A percentile compares a stretch with the other conserved stretches of the same genome.
These are phyloP conservation scores for Neurospora pannonica DNA, from an alignment of 495 filamentous ascomycete species.

Conservation along the genomic window DNA sequence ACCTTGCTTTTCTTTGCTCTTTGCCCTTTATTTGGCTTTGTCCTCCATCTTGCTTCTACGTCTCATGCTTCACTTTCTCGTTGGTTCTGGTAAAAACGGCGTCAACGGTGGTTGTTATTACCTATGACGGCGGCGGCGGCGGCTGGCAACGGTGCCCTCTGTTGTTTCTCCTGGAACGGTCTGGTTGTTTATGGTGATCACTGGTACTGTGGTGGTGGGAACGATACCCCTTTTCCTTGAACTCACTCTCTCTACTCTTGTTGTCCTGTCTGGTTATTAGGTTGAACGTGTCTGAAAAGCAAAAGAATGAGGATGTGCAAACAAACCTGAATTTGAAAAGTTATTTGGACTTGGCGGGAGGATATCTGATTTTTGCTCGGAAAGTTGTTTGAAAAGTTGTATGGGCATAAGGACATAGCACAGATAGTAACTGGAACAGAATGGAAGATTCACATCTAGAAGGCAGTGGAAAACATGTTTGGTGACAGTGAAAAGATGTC, in stretches of 20 bases:
- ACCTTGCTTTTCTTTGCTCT: background rate
- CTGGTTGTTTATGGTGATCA: background rate
- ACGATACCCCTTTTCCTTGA: background rate
- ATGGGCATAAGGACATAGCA: background rate
- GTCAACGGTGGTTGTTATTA: background rate
- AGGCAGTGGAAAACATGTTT: background rate
- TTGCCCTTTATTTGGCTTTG: background rate
- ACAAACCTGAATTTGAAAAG: background rate
- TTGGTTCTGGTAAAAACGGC: background rate
- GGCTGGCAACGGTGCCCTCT: background rate
- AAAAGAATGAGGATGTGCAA: background rate
- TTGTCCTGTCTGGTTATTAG: background rate
- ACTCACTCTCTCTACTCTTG: background rate
- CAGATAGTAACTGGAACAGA: background rate
- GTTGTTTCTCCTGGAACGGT: background rate
- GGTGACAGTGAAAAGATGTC: background rate
- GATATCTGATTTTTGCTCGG: background rate
- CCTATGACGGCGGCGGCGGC: background rate
- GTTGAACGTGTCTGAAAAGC: background rate
- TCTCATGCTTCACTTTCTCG: constrained; percentile 24
- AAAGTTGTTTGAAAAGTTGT: background rate
- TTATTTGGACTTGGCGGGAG: background rate
- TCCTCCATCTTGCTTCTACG: constrained; percentile 26
- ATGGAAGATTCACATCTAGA: background rate
- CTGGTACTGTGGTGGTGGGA: background rate